Evolutionary conservation across 768 basidiomycete genomes (phyloP).

Genomic region (Stropharia rugosoannulata): DNA sequence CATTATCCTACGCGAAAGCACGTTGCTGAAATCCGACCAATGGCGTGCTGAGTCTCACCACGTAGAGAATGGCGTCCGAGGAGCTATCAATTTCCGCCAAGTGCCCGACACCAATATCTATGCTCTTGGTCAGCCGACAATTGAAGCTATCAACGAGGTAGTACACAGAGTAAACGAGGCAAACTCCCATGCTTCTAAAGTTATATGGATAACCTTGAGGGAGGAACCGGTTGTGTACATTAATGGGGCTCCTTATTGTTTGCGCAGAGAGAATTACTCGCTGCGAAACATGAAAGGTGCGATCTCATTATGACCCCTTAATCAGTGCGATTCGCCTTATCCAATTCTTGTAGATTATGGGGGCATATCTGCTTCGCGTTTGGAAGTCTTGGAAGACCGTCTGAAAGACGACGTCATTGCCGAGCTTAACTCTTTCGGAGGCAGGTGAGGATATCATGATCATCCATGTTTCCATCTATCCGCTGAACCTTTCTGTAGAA

Average conservation of each 20-base stretch:
- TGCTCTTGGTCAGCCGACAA: constrained; percentile 90
- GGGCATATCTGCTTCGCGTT: constrained; percentile 86
- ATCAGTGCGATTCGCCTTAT: background rate
- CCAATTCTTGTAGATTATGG: constrained; percentile 71
- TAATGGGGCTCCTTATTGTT: constrained; percentile 90
- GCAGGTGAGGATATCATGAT: constrained; percentile 46
- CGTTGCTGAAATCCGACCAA: constrained; percentile 89
- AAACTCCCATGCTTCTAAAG: constrained; percentile 57
- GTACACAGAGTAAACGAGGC: constrained; percentile 59
- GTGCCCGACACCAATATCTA: constrained; percentile 81
- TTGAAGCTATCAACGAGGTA: constrained; percentile 84
- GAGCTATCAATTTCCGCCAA: constrained; percentile 94
- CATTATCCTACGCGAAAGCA: constrained; percentile 90
- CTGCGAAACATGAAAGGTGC: constrained; percentile 92
- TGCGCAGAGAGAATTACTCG: constrained; percentile 81
- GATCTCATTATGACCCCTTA: background rate
- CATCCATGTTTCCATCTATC: background rate
- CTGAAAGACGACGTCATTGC: constrained; percentile 84
- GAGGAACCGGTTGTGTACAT: constrained; percentile 93
- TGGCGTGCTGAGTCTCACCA: constrained; percentile 77
- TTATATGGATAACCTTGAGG: constrained; percentile 92
- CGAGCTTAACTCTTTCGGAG: constrained; percentile 82
- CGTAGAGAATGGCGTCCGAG: constrained; percentile 71
- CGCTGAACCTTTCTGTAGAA: constrained; percentile 34
- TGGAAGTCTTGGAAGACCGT: constrained; percentile 90